Conservation (phyloP, 1,284 basidiomycete species). For the Cryptococcus jaspeensis region DNA sequence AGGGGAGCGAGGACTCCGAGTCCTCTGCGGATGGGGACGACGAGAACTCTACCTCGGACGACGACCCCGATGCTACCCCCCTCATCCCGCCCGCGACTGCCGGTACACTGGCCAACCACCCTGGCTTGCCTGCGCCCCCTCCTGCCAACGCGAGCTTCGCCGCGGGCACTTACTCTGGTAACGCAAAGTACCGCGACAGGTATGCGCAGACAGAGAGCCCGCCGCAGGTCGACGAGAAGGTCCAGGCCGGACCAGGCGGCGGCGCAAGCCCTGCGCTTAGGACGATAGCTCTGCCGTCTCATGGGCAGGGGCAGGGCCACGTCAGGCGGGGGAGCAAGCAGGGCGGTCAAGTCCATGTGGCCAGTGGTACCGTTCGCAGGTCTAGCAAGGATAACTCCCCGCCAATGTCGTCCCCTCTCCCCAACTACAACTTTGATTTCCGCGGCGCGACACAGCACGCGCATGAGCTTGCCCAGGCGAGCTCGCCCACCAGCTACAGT, state of each 20-base stretch:
- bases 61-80: slow-evolving; percentile 9
- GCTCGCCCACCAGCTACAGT: not conserved
- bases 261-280: not conserved
- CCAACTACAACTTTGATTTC: slow-evolving; percentile 18
- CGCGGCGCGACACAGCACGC: not conserved
- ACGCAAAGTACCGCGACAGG: slow-evolving; percentile 34
- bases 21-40: slow-evolving; percentile 38
- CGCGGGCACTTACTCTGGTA: not conserved
- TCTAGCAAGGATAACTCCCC: too few relatives aligned
- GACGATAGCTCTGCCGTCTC: not conserved
- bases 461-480: slow-evolving; percentile 1
- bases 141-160: not conserved
- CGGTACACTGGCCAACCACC: not conserved
- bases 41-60: slow-evolving; percentile 27
- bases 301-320: not conserved
- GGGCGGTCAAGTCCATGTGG: too few relatives aligned
- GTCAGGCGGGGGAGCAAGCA: too few relatives aligned
- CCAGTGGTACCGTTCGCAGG: too few relatives aligned
- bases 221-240: slow-evolving; percentile 28
- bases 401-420: not conserved
- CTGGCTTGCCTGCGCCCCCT: not conserved
- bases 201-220: slow-evolving; percentile 36
- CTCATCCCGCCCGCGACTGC: slow-evolving; percentile 1
- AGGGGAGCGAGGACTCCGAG: slow-evolving; percentile 8
- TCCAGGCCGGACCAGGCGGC: slow-evolving; percentile 23